Base-by-base conservation (phyloP, 495 filamentous ascomycete species). In the Hyaloscypha finlandica region DNA sequence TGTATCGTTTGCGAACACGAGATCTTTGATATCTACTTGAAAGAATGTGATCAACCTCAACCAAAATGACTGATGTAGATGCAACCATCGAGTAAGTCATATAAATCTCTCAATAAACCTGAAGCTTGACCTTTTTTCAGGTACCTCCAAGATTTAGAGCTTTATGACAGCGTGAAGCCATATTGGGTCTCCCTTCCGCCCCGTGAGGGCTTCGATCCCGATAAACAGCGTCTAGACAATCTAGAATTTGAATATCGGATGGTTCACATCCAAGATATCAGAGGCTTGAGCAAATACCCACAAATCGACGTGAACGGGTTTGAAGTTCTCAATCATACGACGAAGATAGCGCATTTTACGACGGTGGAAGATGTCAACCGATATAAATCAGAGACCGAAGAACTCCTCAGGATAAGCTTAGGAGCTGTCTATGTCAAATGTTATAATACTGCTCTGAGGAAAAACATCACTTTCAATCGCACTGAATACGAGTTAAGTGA, bases 111-210 rank as follows among this genome's bases (percentile, higher is more conserved):
- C 8, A 20, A 16, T n/a, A 20, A n/a, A n/a, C n/a, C 20, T 56
- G 9, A 8, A 16, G 12, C 22, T 25, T 25, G 8, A 8, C 8
- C 53, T 12, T 20, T 25, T 29, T 29, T 20, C 9, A 59, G 56
- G 33, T 59, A 59, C 20, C 60, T 63, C 20, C 35, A 63, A 52
- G 33, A 63, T 63, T 31, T 63, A 25, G 5, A 48, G 19, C 37
- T 63, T 12, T 63, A 63, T n/a, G 11, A 52, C 8, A 31, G 2
- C 2, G 35, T 22, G 42, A 63, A 63, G 37, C 60, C 60, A 11
- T 63, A 51, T 39, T 63, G 60, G 60, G 22, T 14, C 29, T 12
- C 30, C 4, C 42, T 48, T 4, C 8, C 60, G 29, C 60, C 60
- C 11, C 35, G 30, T 2, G 37, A 48, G 4, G 4, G 60, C 5